A percentile compares a stretch with the other conserved stretches of the same genome.
Evolutionary conservation across 768 basidiomycete genomes (phyloP).

Genomic region (Rhizopogon vinicolor): DNA sequence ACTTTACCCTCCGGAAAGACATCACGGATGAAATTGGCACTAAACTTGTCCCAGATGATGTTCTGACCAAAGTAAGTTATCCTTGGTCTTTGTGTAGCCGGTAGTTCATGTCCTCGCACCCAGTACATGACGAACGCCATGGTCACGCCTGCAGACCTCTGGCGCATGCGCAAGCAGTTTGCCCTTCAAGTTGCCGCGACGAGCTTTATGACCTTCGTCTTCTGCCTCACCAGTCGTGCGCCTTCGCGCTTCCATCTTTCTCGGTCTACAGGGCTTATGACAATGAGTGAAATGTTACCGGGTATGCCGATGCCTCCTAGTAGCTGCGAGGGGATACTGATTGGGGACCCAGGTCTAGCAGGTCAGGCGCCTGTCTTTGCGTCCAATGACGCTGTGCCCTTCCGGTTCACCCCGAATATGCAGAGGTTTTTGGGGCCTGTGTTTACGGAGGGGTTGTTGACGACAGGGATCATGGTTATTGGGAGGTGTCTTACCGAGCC

Average conservation of each 20-base stretch:
- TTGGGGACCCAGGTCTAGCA: constrained; percentile 17
- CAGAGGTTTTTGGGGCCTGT: constrained; percentile 89
- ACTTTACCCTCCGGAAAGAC: constrained; percentile 71
- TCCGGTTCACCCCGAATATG: constrained; percentile 96
- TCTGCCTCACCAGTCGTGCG: constrained; percentile 77
- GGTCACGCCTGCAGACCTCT: constrained; percentile 78
- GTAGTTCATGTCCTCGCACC: background rate
- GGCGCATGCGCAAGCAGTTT: constrained; percentile 98
- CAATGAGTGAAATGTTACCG: constrained; percentile 91
- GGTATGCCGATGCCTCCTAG: constrained; percentile 37
- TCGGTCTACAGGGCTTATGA: constrained; percentile 82
- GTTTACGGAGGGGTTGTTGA: constrained; percentile 85
- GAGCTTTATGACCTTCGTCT: constrained; percentile 89
- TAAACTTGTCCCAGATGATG: constrained; percentile 88
- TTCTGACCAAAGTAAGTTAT: constrained; percentile 70
- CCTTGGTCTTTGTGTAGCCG: background rate
- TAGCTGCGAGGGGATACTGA: background rate
- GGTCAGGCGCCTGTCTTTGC: constrained; percentile 58
- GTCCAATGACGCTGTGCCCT: constrained; percentile 86
- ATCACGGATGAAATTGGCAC: constrained; percentile 81
- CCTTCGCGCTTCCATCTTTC: constrained; percentile 88
- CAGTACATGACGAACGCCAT: constrained; percentile 93
- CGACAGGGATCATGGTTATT: constrained; percentile 86
- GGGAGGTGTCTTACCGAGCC: constrained; percentile 87
- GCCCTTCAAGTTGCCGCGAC: constrained; percentile 82